Evolutionary conservation across 306 rosid genomes (phyloP), one percentile per base, ranked within the genome.

Genomic region (Echinosophora koreensis): DNA sequence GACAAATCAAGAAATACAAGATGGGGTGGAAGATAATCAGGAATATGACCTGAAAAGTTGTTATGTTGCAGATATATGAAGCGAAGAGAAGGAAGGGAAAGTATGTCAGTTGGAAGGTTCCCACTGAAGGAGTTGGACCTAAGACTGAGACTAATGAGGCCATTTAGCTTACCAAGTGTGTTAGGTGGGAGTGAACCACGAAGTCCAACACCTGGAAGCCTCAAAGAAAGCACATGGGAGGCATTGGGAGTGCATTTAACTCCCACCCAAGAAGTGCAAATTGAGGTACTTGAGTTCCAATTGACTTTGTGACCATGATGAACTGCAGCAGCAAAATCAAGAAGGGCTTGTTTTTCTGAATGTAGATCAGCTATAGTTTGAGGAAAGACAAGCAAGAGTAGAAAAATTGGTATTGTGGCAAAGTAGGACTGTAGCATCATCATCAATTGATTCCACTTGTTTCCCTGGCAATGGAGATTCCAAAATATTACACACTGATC

Each of bases 271-370:
- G 96, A 83, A 71, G 71, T 77, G 82, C 98, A 94, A 12, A 91
- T 69, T 13, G 96, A 71, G 62, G 85, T 85, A 71, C 83, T 63
- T 16, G 85, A 74, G 75, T 81, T 81, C 98, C 97, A 94, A 49
- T 86, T 86, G 39, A 94, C 62, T 71, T 76, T 94, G 47, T 83
- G 83, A 35, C 91, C 89, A 81, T 91, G 97, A 83, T 90, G 97
- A 81, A 94, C 76, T 17, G 80, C 63, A 8, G 88, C 84, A 68
- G 89, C 78, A 79, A 94, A 94, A 55, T 86, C 82, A 68, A 94
- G 96, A 34, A 94, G 93, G 22, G 97, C 94, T 86, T 90, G 89
- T 71, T 87, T 92, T 79, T 94, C 97, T 28, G 94, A 86, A 79
- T 83, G 60, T 51, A 89, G 79, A 79, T 94, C 96, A 77, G 92